phyloP scores from a whole-genome alignment of 768 basidiomycete genomes.

The Pulveroboletus sp. region DNA sequence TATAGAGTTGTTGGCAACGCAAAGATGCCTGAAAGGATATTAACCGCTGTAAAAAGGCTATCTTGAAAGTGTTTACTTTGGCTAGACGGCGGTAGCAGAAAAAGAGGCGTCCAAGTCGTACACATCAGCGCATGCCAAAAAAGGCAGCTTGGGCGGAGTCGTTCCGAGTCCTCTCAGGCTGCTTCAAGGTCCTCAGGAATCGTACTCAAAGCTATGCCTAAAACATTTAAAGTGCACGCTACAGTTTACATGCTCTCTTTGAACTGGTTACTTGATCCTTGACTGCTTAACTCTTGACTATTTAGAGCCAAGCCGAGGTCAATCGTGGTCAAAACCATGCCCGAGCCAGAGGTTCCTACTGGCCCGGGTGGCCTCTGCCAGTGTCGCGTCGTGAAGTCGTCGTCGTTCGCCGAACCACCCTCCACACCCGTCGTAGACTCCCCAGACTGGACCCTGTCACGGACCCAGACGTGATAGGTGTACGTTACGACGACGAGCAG shows the following conservation, averaged over 20 bases:
- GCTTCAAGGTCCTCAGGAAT: too few species aligned
- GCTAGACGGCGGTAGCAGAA: too few species aligned
- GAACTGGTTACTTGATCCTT: neutral
- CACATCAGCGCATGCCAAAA: neutral
- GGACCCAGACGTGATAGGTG: slow-evolving; percentile 5
- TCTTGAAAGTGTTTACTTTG: slow-evolving; percentile 7
- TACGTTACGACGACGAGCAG: slow-evolving; percentile 16
- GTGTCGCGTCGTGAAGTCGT: too few species aligned
- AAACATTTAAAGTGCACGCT: too few species aligned
- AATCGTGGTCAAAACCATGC: slow-evolving; percentile 7
- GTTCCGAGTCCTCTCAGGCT: too few species aligned
- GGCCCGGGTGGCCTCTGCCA: neutral
- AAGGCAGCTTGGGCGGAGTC: neutral
- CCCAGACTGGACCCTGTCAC: too few species aligned
- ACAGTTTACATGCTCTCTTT: neutral
- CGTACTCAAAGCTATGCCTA: too few species aligned
- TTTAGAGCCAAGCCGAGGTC: neutral
- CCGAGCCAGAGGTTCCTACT: neutral
- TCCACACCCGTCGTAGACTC: neutral
- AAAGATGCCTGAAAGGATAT: slow-evolving; percentile 2
- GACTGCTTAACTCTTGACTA: neutral
- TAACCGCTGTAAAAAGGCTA: slow-evolving; percentile 11
- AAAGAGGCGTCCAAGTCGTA: too few species aligned
- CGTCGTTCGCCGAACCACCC: too few species aligned
- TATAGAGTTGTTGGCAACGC: slow-evolving; percentile 9